Conservation (phyloP, 345 rosid species). For the Capsella bursapastoris region DNA sequence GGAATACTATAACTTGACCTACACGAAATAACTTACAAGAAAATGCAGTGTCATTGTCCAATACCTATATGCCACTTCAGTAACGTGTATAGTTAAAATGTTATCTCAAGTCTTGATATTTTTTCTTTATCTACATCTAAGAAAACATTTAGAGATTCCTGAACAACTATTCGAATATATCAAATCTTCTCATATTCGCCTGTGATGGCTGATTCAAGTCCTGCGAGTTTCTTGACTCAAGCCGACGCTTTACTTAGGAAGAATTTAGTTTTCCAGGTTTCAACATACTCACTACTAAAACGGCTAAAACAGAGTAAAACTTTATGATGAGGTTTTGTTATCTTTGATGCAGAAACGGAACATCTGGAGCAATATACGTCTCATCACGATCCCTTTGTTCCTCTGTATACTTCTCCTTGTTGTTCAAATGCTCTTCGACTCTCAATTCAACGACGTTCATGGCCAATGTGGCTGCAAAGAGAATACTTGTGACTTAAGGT, state of each 20-base stretch:
- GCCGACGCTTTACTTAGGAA: slow-evolving; percentile 83
- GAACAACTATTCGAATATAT: neutral
- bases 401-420: slow-evolving; percentile 69
- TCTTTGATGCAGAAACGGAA: slow-evolving; percentile 71
- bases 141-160: neutral
- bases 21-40: slow-evolving; percentile 31
- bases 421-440: slow-evolving; percentile 57
- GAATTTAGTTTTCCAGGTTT: slow-evolving; percentile 88
- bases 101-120: neutral
- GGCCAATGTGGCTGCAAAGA: slow-evolving; percentile 72
- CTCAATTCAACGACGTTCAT: slow-evolving; percentile 38
- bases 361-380: slow-evolving; percentile 66
- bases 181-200: slow-evolving; percentile 15
- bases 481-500: slow-evolving; percentile 64
- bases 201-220: slow-evolving; percentile 55
- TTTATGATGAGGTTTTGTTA: neutral
- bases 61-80: slow-evolving; percentile 37
- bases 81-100: slow-evolving; percentile 23
- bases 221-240: slow-evolving; percentile 71
- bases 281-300: neutral
- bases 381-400: slow-evolving; percentile 69
- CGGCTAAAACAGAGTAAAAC: slow-evolving; percentile 23
- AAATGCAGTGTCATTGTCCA: slow-evolving; percentile 29
- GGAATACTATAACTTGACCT: slow-evolving; percentile 27
- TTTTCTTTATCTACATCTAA: slow-evolving; percentile 16